Conservation (phyloP, 2,329 filamentous ascomycete species). For the Stachybotrys elegans region DNA sequence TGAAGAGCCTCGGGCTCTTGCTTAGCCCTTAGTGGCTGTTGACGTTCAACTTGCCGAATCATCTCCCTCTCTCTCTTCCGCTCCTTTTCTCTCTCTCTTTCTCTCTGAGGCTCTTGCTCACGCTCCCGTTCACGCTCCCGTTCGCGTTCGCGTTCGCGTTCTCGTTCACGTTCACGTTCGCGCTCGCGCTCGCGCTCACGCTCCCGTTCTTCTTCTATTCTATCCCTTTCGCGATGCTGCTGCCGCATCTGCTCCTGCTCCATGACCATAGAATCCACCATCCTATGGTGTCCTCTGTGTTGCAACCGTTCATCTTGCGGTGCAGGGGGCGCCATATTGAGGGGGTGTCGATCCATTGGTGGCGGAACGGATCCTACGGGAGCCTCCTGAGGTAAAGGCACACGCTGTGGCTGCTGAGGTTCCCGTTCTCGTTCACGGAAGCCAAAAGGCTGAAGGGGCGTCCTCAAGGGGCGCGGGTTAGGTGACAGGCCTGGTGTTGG, state of each 20-base stretch:
- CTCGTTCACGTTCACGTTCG: constrained; percentile 7
- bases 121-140: constrained; percentile 14
- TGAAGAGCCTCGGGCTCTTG: constrained; percentile 44
- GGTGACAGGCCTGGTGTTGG: constrained; percentile 40
- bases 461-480: constrained; percentile 34
- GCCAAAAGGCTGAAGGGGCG: constrained; percentile 35
- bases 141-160: constrained; percentile 9
- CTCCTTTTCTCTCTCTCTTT: constrained; percentile 18
- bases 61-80: constrained; percentile 22
- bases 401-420: constrained; percentile 24
- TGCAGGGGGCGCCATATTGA: too few species aligned
- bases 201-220: constrained; percentile 12
- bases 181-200: constrained; percentile 12
- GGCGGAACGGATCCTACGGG: constrained; percentile 20
- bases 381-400: constrained; percentile 36
- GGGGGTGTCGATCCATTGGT: too few species aligned
- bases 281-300: constrained; percentile 25
- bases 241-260: constrained; percentile 23
- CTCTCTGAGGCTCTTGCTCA: constrained; percentile 11
- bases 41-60: constrained; percentile 20
- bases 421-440: constrained; percentile 41
- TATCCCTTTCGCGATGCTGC: constrained; percentile 13
- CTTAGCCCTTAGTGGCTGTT: constrained; percentile 36
- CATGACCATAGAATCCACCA: too few species aligned
- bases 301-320: too few species aligned